These are phyloP conservation scores for Neonectria coccinea DNA, from an alignment of 2,329 filamentous ascomycete species.

Conservation along the genomic window DNA sequence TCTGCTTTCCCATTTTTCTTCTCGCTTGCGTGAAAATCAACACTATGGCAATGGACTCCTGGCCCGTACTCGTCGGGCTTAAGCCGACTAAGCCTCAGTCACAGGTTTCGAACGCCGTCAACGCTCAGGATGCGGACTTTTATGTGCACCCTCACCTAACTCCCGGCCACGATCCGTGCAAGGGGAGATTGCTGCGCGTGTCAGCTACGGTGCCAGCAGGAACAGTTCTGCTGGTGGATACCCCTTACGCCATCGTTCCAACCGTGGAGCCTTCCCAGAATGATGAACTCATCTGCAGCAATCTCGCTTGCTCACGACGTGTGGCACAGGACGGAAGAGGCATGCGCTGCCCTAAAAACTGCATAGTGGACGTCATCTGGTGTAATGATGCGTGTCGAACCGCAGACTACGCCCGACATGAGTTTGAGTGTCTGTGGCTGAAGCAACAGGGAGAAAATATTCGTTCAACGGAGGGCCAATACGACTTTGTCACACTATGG, in stretches of 20 bases:
- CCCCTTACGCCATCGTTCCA: slow-evolving; percentile 46
- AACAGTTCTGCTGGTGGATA: slow-evolving; percentile 45
- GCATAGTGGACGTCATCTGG: slow-evolving; percentile 44
- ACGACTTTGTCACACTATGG: slow-evolving; percentile 47
- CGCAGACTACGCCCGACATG: slow-evolving; percentile 39
- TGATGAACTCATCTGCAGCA: slow-evolving; percentile 45
- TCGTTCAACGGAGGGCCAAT: slow-evolving; percentile 38
- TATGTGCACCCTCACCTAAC: slow-evolving; percentile 40
- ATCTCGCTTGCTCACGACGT: slow-evolving; percentile 40
- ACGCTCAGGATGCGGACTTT: slow-evolving; percentile 35
- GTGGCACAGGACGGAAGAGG: slow-evolving; percentile 29
- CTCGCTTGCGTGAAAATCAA: slow-evolving; percentile 4
- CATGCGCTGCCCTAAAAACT: slow-evolving; percentile 35
- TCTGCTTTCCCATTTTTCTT: slow-evolving; percentile 16
- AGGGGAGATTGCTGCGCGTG: slow-evolving; percentile 44
- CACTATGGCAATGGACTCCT: slow-evolving; percentile 33
- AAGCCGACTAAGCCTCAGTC: slow-evolving; percentile 27
- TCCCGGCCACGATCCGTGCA: slow-evolving; percentile 42
- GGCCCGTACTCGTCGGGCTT: slow-evolving; percentile 28
- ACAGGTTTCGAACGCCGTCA: slow-evolving; percentile 28
- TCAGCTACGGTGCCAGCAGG: slow-evolving; percentile 39
- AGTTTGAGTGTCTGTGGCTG: slow-evolving; percentile 45
- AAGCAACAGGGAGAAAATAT: slow-evolving; percentile 33
- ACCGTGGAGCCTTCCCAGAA: slow-evolving; percentile 31
- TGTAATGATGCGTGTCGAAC: slow-evolving; percentile 40